These are phyloP conservation scores for Phyllachora maydis DNA, from an alignment of 2,329 filamentous ascomycete genomes.

Conservation along the genomic window DNA sequence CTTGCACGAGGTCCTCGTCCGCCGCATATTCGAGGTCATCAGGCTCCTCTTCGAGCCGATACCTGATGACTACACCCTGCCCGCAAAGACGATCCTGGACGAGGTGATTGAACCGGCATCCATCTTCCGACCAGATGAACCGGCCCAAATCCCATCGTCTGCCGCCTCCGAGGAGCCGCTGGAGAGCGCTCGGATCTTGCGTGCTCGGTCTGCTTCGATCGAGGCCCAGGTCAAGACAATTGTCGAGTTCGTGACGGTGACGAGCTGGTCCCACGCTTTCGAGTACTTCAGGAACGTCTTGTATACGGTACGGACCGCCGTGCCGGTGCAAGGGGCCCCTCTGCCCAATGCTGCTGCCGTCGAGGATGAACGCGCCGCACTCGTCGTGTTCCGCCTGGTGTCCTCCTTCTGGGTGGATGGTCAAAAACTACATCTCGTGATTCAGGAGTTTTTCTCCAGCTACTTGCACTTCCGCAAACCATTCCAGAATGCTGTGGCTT, in stretches of 20 bases:
- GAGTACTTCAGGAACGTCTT: conserved; percentile 34
- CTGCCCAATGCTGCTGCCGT: conserved; percentile 15
- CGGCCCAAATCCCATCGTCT: conserved; percentile 9
- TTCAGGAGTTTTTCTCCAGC: conserved; percentile 45
- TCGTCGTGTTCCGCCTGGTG: conserved; percentile 35
- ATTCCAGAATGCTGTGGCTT: conserved; percentile 42
- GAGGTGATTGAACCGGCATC: conserved; percentile 23
- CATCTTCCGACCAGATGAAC: conserved; percentile 9
- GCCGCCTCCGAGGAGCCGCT: conserved; percentile 15
- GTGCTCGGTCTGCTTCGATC: conserved; percentile 20
- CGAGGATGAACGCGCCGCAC: conserved; percentile 28
- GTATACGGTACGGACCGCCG: conserved; percentile 24
- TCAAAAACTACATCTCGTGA: conserved; percentile 35
- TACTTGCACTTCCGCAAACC: conserved; percentile 45
- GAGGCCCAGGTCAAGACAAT: conserved; percentile 33
- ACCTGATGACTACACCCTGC: conserved; percentile 32
- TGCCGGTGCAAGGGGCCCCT: conserved; percentile 15
- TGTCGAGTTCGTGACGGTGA: conserved; percentile 42
- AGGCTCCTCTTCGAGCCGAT: conserved; percentile 37
- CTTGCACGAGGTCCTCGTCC: conserved; percentile 28
- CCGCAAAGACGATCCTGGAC: conserved; percentile 35
- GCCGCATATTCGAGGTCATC: conserved; percentile 31
- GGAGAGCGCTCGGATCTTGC: conserved; percentile 12
- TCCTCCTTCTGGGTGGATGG: conserved; percentile 45
- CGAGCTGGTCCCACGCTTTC: conserved; percentile 38